Base-by-base conservation (phyloP, 495 filamentous ascomycete species). In the Aspergillus olivimuriae region DNA sequence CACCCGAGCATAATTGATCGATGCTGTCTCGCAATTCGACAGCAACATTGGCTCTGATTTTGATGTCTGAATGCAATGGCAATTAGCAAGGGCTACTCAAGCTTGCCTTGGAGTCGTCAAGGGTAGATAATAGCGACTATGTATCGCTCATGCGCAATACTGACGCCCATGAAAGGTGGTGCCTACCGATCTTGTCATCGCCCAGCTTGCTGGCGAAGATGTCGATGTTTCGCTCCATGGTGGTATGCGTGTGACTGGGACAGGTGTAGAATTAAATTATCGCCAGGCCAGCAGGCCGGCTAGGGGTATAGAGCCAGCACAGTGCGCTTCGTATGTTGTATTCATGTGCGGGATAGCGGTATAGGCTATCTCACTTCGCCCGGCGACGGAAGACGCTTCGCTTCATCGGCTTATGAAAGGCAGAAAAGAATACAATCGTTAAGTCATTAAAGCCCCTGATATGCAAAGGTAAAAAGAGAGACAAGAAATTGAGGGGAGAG, bases 11-110 rank as follows among this genome's bases (percentile, higher is more conserved):
- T 50, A 80, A 78, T 41, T 77, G 74, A 47, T 96, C 90, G 50
- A 94, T 84, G 52, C 72, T 86, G 66, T 96, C 89, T 53, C 90
- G 83, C 50, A 95, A 65, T 51, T 91, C 81, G 43, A 80, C 78
- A 32, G 89, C 86, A 42, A 84, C 74, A 58, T 86, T 84, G 38
- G 82, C 75, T 65, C 86, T 85, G 49, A 81, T 64, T 62, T 86
- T 85, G 34, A 83, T 60, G 66, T 94, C 89, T 92, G 45, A 51
- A 15, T 35, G 24, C 24, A 18, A 36, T 16, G 44, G 44, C 21
- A 63, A 30, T 43, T 16, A 49, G 35, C 12, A 41, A 40, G 16
- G 15, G 11, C 32, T n/a, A n/a, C n/a, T n/a, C n/a, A n/a, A n/a
- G n/a, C n/a, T n/a, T n/a, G n/a, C n/a, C n/a, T n/a, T n/a, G n/a